phyloP scores from a whole-genome alignment of 208 protist genomes.

The Novymonas esmeraldas region DNA sequence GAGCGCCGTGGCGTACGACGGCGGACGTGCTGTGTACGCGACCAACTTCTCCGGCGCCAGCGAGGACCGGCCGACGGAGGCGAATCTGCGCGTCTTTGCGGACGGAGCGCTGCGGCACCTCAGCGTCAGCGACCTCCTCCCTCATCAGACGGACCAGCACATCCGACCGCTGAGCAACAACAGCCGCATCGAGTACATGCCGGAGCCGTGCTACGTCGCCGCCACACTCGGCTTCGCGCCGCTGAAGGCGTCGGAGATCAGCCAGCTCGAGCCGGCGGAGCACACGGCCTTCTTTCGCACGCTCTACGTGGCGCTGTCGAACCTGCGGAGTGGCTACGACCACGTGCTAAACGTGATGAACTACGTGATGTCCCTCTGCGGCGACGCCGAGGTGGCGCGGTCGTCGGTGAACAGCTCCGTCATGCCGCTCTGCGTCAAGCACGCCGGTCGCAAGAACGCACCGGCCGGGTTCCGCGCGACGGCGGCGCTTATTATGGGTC shows the following conservation, averaged over 20 bases:
- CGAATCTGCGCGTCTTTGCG: slow-evolving; percentile 19
- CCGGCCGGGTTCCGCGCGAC: slow-evolving; percentile 54
- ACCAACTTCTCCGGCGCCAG: slow-evolving; percentile 12
- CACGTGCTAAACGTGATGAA: slow-evolving; percentile 70
- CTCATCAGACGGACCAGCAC: slow-evolving; percentile 78
- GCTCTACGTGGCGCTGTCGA: slow-evolving; percentile 36
- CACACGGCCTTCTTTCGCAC: slow-evolving; percentile 36
- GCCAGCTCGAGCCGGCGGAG: slow-evolving; percentile 41
- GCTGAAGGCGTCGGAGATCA: slow-evolving; percentile 61
- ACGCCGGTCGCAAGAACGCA: slow-evolving; percentile 54
- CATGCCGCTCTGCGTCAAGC: slow-evolving; percentile 86
- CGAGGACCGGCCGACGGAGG: slow-evolving; percentile 20
- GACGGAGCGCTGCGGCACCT: slow-evolving; percentile 27
- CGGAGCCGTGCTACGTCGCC: slow-evolving; percentile 69
- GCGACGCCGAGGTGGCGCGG: slow-evolving; percentile 77
- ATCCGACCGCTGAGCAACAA: slow-evolving; percentile 91
- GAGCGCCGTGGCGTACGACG: slow-evolving; percentile 11
- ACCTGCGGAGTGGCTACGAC: slow-evolving; percentile 23
- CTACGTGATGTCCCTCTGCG: slow-evolving; percentile 87
- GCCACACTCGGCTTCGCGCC: slow-evolving; percentile 62
- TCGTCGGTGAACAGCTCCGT: slow-evolving; percentile 91
- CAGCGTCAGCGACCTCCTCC: slow-evolving; percentile 51
- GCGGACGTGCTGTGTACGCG: slow-evolving; percentile 4
- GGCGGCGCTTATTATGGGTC: slow-evolving; percentile 82
- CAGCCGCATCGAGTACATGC: slow-evolving; percentile 83